Evolutionary conservation across 2,329 filamentous ascomycete genomes (phyloP), one percentile per base, ranked within the genome.

Genomic region (Fusarium continuum): DNA sequence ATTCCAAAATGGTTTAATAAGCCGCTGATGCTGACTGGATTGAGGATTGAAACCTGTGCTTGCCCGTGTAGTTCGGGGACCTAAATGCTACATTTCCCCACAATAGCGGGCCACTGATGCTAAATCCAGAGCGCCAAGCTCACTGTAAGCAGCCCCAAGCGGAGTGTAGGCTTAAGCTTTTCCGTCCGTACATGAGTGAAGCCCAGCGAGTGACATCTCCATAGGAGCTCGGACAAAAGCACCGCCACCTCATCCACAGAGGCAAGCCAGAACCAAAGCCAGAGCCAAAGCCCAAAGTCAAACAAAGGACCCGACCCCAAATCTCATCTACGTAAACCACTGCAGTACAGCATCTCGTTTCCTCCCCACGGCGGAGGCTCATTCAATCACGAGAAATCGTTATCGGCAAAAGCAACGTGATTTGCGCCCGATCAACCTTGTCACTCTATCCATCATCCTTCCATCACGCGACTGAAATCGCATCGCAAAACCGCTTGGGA

Each of bases 41-140:
- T 23, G 35, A 31, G 28, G n/a, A 28, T 39, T 22, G 28, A 41
- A 36, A 19, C 39, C 26, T 13, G n/a, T n/a, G n/a, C n/a, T n/a
- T 20, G 34, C 34, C 17, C 8, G 35, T 38, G 35, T 19, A 29
- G 35, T 38, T n/a, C 41, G 23, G 31, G 41, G 35, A 29, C 20
- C 38, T 40, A 25, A 16, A 43, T n/a, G 16, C 36, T 35, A 48
- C 17, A 34, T 26, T 29, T 50, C 32, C n/a, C 55, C 53, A 46
- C 43, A 17, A 35, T 20, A 44, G 36, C 28, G 38, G 45, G 28
- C 45, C 34, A 45, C 43, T 51, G 35, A 62, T 62, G 22, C 62
- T 65, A 65, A 66, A 66, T 51, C 23, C 47, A 65, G 57, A 29
- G 32, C 52, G 57, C 52, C 44, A 65, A 58, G 46, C 25, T 55